Conservation (phyloP, 73 alveolate species). For the Paramecium pentaurelia region DNA sequence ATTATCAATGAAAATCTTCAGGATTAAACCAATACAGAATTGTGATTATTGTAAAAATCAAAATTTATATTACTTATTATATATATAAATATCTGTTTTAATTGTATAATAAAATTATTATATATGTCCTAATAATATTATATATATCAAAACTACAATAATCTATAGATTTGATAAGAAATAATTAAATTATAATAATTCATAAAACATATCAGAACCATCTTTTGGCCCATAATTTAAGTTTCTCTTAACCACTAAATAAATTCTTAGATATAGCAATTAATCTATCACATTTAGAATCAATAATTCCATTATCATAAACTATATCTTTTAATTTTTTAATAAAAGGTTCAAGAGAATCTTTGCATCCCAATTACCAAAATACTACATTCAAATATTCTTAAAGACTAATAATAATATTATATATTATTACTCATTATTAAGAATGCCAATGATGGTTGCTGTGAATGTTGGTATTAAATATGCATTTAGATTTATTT, state of each 20-base stretch:
- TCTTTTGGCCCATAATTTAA: neutral
- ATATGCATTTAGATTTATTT: neutral
- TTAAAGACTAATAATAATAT: neutral
- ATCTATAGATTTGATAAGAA: neutral
- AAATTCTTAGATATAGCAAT: neutral
- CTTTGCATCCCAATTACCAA: constrained; percentile 16
- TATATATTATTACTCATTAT: neutral
- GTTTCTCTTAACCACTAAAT: constrained; percentile 17
- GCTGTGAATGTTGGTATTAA: neutral
- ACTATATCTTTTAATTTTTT: neutral
- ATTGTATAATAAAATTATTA: no score
- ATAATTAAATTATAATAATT: neutral
- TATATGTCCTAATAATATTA: no score
- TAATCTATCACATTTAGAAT: neutral
- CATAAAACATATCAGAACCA: constrained; percentile 16
- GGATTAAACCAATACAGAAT: constrained; percentile 1
- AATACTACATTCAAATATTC: neutral
- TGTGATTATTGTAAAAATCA: neutral
- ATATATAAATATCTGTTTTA: no score
- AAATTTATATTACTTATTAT: neutral
- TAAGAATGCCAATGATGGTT: neutral
- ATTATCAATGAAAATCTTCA: neutral
- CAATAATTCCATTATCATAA: neutral
- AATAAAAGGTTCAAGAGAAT: neutral
- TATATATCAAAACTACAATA: no score